These are phyloP conservation scores for Colletotrichum coccodes DNA, from an alignment of 2,329 filamentous ascomycete species.

Conservation along the genomic window DNA sequence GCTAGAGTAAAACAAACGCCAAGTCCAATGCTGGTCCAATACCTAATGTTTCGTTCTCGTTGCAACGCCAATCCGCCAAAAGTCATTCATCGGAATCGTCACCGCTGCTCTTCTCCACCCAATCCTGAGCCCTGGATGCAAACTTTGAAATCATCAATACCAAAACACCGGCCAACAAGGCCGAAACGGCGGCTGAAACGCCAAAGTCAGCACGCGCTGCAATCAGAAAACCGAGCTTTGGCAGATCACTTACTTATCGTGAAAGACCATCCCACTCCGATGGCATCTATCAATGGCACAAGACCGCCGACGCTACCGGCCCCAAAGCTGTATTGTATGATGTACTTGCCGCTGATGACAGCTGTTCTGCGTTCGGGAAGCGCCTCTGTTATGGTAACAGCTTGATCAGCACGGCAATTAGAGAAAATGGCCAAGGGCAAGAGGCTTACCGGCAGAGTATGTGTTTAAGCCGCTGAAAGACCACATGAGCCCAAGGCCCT, in stretches of 20 bases:
- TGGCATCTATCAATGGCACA: slow-evolving; percentile 59
- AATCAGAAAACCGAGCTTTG: fast-evolving
- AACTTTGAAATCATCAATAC: slow-evolving; percentile 24
- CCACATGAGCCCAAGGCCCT: slow-evolving; percentile 47
- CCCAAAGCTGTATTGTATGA: slow-evolving; percentile 34
- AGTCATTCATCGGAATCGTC: slow-evolving; percentile 10
- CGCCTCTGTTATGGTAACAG: slow-evolving; percentile 19
- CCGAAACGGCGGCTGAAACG: slow-evolving; percentile 12
- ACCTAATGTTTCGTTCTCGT: not conserved
- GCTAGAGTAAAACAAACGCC: not conserved
- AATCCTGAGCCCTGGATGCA: slow-evolving; percentile 22
- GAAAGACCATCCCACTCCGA: slow-evolving; percentile 64
- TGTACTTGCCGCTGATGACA: slow-evolving; percentile 34
- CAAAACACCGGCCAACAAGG: not conserved
- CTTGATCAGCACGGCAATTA: not conserved
- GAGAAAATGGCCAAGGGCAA: not conserved
- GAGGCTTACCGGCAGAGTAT: slow-evolving; percentile 46
- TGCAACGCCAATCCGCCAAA: not conserved
- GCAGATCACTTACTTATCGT: slow-evolving; percentile 44
- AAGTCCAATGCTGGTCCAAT: not conserved
- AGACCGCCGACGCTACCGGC: slow-evolving; percentile 61
- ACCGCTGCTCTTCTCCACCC: slow-evolving; percentile 17
- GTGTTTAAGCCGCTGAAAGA: slow-evolving; percentile 52
- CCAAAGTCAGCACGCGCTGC: not conserved
- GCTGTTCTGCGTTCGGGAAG: slow-evolving; percentile 29